Evolutionary conservation across 2,329 filamentous ascomycete genomes (phyloP).

Genomic region (Metarhizium guizhouense): DNA sequence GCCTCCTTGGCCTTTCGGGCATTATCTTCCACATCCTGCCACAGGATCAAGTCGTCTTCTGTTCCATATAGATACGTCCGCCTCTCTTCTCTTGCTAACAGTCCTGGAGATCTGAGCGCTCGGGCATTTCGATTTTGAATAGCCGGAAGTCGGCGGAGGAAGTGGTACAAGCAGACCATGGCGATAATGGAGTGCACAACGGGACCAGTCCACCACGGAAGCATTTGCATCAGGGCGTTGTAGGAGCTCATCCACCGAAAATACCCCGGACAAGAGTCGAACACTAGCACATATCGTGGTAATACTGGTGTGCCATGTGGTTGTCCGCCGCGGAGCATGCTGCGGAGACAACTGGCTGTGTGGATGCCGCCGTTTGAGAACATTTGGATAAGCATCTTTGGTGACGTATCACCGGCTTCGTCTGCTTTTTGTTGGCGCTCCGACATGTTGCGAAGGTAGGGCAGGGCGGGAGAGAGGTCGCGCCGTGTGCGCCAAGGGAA

Average conservation of each 20-base stretch:
- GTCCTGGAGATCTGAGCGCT: slow-evolving; percentile 25
- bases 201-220: slow-evolving; percentile 25
- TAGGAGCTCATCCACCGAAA: slow-evolving; percentile 30
- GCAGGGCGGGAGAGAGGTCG: slow-evolving; percentile 29
- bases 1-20: slow-evolving; percentile 28
- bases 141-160: slow-evolving; percentile 19
- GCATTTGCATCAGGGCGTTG: slow-evolving; percentile 26
- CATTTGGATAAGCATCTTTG: slow-evolving; percentile 34
- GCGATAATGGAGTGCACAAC: slow-evolving; percentile 25
- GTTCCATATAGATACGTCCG: slow-evolving; percentile 45
- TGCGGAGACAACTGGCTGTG: slow-evolving; percentile 26
- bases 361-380: slow-evolving; percentile 45
- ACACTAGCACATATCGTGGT: slow-evolving; percentile 33
- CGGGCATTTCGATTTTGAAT: slow-evolving; percentile 24
- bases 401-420: slow-evolving; percentile 9
- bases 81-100: slow-evolving; percentile 28
- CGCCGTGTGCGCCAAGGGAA: slow-evolving; percentile 20
- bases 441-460: slow-evolving; percentile 25
- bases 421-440: slow-evolving; percentile 12
- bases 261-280: slow-evolving; percentile 41
- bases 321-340: slow-evolving; percentile 10
- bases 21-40: slow-evolving; percentile 38
- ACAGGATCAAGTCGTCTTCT: slow-evolving; percentile 37
- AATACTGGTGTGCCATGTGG: slow-evolving; percentile 14
- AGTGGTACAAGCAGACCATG: slow-evolving; percentile 21